These are phyloP conservation scores for Mycena maculata DNA, from an alignment of 768 basidiomycete genomes.

Conservation along the genomic window DNA sequence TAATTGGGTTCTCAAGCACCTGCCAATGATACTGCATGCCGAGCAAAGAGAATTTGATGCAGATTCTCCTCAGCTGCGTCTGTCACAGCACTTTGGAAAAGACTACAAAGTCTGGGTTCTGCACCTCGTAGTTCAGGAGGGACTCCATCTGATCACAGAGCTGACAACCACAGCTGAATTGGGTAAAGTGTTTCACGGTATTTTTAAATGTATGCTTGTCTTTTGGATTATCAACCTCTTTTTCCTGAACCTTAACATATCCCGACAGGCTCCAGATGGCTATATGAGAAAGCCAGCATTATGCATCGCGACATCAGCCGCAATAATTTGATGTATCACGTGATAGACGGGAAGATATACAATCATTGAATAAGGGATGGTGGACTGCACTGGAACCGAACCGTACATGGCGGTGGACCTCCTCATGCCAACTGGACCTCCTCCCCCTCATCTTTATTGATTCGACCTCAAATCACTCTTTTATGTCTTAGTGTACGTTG, in stretches of 20 bases:
- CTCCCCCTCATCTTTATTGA: slow-evolving; percentile 11
- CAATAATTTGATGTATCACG: slow-evolving; percentile 19
- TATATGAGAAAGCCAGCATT: slow-evolving; percentile 7
- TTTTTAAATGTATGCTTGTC: slow-evolving; percentile 14
- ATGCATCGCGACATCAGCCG: slow-evolving; percentile 23
- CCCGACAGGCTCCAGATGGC: slow-evolving; percentile 15
- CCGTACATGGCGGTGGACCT: slow-evolving; percentile 18
- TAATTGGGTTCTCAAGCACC: slow-evolving; percentile 1
- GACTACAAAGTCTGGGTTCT: slow-evolving; percentile 11
- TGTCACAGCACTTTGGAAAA: not conserved
- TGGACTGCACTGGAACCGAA: slow-evolving; percentile 5
- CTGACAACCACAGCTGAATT: slow-evolving; percentile 25
- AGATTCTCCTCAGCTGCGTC: not conserved
- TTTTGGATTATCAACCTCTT: not conserved
- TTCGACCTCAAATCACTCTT: slow-evolving; percentile 17
- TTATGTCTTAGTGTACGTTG: slow-evolving; percentile 5
- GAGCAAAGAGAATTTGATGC: slow-evolving; percentile 5
- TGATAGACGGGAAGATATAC: slow-evolving; percentile 4
- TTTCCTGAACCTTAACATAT: not conserved
- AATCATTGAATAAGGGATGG: slow-evolving; percentile 7
- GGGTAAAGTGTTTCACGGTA: slow-evolving; percentile 7
- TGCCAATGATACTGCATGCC: slow-evolving; percentile 6
- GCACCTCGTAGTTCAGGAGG: slow-evolving; percentile 10
- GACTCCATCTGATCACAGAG: slow-evolving; percentile 34
- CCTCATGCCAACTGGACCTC: slow-evolving; percentile 1